Conservation (phyloP, 768 basidiomycete genomes). For the Rhizopogon salebrosus region DNA sequence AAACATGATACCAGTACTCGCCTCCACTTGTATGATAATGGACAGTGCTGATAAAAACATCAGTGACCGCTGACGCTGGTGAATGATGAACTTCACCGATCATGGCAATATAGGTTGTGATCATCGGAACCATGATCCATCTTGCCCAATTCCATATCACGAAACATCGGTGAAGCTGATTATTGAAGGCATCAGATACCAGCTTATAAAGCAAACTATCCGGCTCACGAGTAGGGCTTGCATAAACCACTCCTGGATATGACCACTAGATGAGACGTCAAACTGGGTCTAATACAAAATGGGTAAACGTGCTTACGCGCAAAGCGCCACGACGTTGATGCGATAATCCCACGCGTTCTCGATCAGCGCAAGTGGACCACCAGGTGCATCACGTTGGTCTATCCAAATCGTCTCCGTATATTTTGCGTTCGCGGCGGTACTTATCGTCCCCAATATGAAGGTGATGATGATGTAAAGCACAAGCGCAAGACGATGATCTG, state of each 20-base stretch:
- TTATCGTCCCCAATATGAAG: slow-evolving; percentile 22
- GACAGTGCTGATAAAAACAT: slow-evolving; percentile 8
- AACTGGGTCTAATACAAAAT: not conserved
- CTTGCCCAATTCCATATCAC: slow-evolving; percentile 13
- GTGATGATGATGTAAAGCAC: slow-evolving; percentile 18
- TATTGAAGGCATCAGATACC: not conserved
- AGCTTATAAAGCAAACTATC: not conserved
- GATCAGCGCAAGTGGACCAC: slow-evolving; percentile 11
- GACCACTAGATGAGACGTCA: slow-evolving; percentile 13
- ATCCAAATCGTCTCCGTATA: slow-evolving; percentile 30
- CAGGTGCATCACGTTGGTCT: slow-evolving; percentile 17
- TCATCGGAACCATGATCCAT: slow-evolving; percentile 12
- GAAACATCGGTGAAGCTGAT: slow-evolving; percentile 8
- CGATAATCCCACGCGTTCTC: slow-evolving; percentile 8
- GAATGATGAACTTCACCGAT: slow-evolving; percentile 5
- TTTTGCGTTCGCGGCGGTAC: slow-evolving; percentile 17
- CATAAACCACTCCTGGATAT: slow-evolving; percentile 27
- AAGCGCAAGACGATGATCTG: slow-evolving; percentile 6
- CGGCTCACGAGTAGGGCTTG: slow-evolving; percentile 16
- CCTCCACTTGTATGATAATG: slow-evolving; percentile 8
- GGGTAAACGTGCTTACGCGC: slow-evolving; percentile 9
- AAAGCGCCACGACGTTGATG: slow-evolving; percentile 17
- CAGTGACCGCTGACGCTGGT: not conserved
- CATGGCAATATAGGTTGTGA: slow-evolving; percentile 8
- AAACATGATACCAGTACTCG: slow-evolving; percentile 8